phyloP scores from a whole-genome alignment of 2,329 filamentous ascomycete species.

The Penicillium sp. region DNA sequence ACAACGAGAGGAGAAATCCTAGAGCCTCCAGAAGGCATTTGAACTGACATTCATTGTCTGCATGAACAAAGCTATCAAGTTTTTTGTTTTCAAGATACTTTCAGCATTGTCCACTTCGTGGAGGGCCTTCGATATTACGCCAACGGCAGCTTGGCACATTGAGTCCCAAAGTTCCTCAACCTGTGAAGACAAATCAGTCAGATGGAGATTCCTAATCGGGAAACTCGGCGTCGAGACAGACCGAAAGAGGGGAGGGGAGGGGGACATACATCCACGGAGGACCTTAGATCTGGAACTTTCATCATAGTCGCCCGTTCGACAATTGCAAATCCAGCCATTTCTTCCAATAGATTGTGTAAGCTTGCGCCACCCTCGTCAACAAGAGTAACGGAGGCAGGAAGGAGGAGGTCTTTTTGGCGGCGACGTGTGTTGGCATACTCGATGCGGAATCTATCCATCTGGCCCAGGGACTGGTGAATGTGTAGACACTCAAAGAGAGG shows the following conservation, averaged over 20 bases:
- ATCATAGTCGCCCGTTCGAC: slow-evolving; percentile 94
- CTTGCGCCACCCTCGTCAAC: slow-evolving; percentile 81
- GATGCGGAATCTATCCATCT: slow-evolving; percentile 85
- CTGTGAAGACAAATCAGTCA: slow-evolving; percentile 48
- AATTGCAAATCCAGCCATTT: slow-evolving; percentile 94
- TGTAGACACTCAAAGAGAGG: slow-evolving; percentile 94
- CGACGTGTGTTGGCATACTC: slow-evolving; percentile 92
- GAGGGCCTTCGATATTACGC: slow-evolving; percentile 78
- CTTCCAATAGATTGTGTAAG: slow-evolving; percentile 87
- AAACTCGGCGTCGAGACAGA: neutral
- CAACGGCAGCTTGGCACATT: slow-evolving; percentile 87
- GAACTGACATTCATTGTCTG: slow-evolving; percentile 88
- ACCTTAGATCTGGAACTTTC: slow-evolving; percentile 79
- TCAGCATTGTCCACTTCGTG: slow-evolving; percentile 85
- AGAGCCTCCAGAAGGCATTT: no score
- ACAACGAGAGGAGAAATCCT: neutral
- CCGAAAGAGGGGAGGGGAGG: neutral
- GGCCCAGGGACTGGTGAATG: slow-evolving; percentile 92
- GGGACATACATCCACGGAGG: slow-evolving; percentile 73
- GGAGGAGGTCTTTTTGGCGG: slow-evolving; percentile 86
- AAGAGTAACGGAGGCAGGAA: slow-evolving; percentile 76
- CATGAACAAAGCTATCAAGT: slow-evolving; percentile 89
- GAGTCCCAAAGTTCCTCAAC: slow-evolving; percentile 99
- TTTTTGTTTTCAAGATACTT: slow-evolving; percentile 90
- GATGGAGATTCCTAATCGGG: neutral